phyloP scores from a whole-genome alignment of 2,329 filamentous ascomycete species.

The Colletotrichum viniferum region DNA sequence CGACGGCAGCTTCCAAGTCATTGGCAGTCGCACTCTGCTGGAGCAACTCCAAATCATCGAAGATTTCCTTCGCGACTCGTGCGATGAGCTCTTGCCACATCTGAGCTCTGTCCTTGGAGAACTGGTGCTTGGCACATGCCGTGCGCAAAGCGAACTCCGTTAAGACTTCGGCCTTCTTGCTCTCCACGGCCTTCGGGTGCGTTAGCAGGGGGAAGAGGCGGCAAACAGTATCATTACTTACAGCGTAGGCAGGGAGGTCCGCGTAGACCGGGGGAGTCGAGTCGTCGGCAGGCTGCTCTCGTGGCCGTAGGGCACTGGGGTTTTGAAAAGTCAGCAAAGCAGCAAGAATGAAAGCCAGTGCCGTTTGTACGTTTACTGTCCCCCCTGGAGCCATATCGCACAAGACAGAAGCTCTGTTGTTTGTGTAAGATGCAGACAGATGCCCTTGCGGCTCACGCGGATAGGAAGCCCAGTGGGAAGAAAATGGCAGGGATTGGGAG shows the following conservation, averaged over 20 bases:
- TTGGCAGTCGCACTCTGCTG: neutral
- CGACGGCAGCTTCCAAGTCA: neutral
- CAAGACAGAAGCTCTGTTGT: neutral
- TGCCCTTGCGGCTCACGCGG: rapidly evolving
- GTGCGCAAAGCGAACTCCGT: neutral
- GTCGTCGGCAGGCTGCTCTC: rapidly evolving
- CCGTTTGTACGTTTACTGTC: neutral
- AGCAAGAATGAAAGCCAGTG: rapidly evolving
- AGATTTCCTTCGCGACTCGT: neutral
- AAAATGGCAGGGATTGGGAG: neutral
- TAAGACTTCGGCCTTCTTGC: neutral
- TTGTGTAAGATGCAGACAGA: neutral
- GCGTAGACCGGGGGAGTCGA: neutral
- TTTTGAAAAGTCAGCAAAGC: neutral
- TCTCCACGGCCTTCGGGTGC: neutral
- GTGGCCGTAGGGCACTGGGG: neutral
- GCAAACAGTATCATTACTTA: neutral
- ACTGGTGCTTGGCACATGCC: neutral
- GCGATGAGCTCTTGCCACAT: neutral
- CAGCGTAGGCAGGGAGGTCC: rapidly evolving
- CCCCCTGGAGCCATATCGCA: rapidly evolving
- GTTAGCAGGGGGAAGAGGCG: rapidly evolving
- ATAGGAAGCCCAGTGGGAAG: too few relatives aligned
- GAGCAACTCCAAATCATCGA: neutral
- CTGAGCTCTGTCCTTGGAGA: neutral